Base-by-base conservation (phyloP, 768 basidiomycete species). In the Termitomyces sp. region DNA sequence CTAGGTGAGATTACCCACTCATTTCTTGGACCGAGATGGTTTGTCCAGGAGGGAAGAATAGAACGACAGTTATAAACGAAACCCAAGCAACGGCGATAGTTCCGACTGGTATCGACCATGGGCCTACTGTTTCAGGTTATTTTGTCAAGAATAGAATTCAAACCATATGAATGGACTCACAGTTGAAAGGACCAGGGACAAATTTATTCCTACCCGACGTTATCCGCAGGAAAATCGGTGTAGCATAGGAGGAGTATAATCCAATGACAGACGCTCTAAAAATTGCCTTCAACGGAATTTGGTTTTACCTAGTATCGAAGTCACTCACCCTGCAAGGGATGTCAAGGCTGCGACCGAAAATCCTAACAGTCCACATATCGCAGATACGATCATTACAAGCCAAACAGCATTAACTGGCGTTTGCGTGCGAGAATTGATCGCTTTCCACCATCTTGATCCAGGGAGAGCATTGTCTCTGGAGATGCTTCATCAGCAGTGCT, bases 401-500 rank as follows among this genome's bases (percentile, higher is more conserved):
- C 87, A 90, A 5, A 87, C 88, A 2, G 87, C 87, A 58, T 89
- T 83, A 11, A 89, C 86, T 0, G 87, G 87, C 5, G 88, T 89
- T 63, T 82, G 82, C 1, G 87, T 87, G 60, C 66, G 65, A 6
- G 55, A 65, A 58, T 85, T 85, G 53, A 90, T 78, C 53, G 68
- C 73, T 63, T 87, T 87, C 87, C 85, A 87, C 76, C 77, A 85
- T 25, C 76, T 77, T 37, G 88, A 89, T 5, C 87, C 87, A 7
- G 87, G 88, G 11, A 90, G 77, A 6, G 87, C 87, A 55, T 87
- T 82, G 62, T 90, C 88, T 37, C 87, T 73, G 16, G 3, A 29
- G 7, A 40, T 51, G n/a, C 25, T 12, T 51, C 4, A 2, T 7
- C 6, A 27, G 3, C 1, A 2, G n/a, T n/a, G n/a, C n/a, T n/a